Conservation (phyloP, 2,329 filamentous ascomycete species). For the Nemania sp. region DNA sequence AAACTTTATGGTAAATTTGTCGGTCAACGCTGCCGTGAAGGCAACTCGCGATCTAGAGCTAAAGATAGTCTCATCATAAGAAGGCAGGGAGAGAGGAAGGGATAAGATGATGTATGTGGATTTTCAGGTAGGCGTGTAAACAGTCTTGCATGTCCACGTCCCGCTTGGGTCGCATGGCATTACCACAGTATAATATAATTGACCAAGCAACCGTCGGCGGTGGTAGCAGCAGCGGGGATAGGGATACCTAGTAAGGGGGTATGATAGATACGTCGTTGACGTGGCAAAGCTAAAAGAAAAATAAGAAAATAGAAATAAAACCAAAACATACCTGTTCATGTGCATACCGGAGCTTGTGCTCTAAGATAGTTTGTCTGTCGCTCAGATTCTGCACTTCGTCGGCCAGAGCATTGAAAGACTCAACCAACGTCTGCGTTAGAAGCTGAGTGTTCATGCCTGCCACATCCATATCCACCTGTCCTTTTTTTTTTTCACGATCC, state of each 20-base stretch:
- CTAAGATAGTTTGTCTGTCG: slow-evolving; percentile 73
- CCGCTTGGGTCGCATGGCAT: not conserved
- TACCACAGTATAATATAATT: not conserved
- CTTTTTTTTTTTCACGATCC: slow-evolving; percentile 21
- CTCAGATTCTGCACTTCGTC: slow-evolving; percentile 73
- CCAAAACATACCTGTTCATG: slow-evolving; percentile 74
- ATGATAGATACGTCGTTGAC: not conserved
- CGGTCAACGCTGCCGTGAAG: slow-evolving; percentile 68
- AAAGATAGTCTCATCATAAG: slow-evolving; percentile 64
- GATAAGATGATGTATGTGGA: not conserved
- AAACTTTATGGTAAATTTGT: slow-evolving; percentile 60
- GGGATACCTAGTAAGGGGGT: not conserved
- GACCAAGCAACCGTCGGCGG: slow-evolving; percentile 38
- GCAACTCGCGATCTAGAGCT: slow-evolving; percentile 89
- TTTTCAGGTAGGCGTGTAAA: slow-evolving; percentile 40
- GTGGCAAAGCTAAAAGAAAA: slow-evolving; percentile 28
- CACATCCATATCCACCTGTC: slow-evolving; percentile 29
- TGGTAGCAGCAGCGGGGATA: slow-evolving; percentile 14
- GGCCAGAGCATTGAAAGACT: slow-evolving; percentile 73
- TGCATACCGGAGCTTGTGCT: slow-evolving; percentile 75
- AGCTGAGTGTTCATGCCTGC: slow-evolving; percentile 57
- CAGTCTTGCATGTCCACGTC: not conserved
- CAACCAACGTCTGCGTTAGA: slow-evolving; percentile 68
- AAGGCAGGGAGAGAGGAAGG: slow-evolving; percentile 38
- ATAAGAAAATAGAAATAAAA: too few species aligned